Conservation (phyloP, 176 grass and related monocot genomes). For the Carex parvula region DNA sequence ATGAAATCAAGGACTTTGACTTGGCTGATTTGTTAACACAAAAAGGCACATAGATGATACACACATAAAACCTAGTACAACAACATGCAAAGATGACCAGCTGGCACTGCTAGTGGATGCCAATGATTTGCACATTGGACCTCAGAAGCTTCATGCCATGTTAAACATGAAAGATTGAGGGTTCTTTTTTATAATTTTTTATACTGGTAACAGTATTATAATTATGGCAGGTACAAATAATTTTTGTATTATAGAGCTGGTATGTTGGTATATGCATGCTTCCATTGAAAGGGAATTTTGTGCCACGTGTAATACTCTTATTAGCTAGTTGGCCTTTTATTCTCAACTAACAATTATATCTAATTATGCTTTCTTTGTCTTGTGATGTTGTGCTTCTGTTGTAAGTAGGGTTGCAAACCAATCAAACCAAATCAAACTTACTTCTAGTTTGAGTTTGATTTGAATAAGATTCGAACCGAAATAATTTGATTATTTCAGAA, state of each 20-base stretch:
- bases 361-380: conserved; percentile 14
- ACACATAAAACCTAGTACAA: neutral
- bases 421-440: too few species aligned
- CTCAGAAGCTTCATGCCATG: conserved; percentile 26
- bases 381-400: conserved; percentile 6
- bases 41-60: neutral
- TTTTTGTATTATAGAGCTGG: neutral
- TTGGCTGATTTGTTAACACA: neutral
- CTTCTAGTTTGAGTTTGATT: too few species aligned
- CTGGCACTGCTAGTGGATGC: neutral
- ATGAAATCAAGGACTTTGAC: neutral
- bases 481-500: too few species aligned
- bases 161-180: neutral
- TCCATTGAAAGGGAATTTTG: conserved; percentile 20
- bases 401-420: neutral
- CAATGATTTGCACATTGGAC: conserved; percentile 30
- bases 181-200: neutral
- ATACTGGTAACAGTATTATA: conserved; percentile 13
- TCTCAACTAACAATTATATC: neutral
- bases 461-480: too few species aligned
- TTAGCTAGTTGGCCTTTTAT: conserved; percentile 2
- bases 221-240: neutral
- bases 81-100: conserved; percentile 8
- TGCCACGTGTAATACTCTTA: conserved; percentile 9
- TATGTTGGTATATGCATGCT: conserved; percentile 7